phyloP scores from a whole-genome alignment of 164 flowering plant species.

The Vitis rotundifolia region DNA sequence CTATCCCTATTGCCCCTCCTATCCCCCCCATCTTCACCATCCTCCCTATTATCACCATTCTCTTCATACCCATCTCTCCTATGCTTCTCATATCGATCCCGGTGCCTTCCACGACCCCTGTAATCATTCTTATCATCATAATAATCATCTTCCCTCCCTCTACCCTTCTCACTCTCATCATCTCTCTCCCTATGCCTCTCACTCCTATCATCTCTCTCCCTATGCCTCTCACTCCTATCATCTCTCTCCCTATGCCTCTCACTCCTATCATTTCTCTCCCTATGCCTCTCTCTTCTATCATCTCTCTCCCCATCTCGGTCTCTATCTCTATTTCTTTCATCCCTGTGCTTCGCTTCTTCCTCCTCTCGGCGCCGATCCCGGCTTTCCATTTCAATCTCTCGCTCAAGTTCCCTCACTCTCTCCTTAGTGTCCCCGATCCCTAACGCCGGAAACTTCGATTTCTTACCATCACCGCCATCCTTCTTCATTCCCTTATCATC shows the following conservation, averaged over 20 bases:
- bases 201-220: constrained; percentile 16
- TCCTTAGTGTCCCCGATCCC: constrained; percentile 51
- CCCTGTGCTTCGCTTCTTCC: constrained; percentile 20
- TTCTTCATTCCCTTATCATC: constrained; percentile 23
- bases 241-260: constrained; percentile 23
- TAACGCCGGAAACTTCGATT: constrained; percentile 42
- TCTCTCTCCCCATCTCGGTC: constrained; percentile 19
- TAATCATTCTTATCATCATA: constrained; percentile 15
- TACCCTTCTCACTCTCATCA: constrained; percentile 14
- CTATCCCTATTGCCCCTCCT: constrained; percentile 8
- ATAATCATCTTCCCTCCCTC: constrained; percentile 16
- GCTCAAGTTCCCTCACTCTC: constrained; percentile 65
- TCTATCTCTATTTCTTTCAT: constrained; percentile 16
- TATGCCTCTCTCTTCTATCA: constrained; percentile 14
- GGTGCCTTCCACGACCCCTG: constrained; percentile 14
- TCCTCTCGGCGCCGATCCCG: constrained; percentile 19
- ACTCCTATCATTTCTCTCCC: constrained; percentile 17
- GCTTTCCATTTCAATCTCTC: constrained; percentile 63
- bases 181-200: constrained; percentile 23
- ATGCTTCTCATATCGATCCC: constrained; percentile 20
- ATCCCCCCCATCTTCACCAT: constrained; percentile 20
- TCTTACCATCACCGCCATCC: constrained; percentile 23
- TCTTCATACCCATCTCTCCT: constrained; percentile 19
- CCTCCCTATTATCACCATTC: constrained; percentile 16
- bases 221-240: constrained; percentile 14